Conservation (phyloP, 73 alveolate genomes). For the Effrenium voratum region DNA sequence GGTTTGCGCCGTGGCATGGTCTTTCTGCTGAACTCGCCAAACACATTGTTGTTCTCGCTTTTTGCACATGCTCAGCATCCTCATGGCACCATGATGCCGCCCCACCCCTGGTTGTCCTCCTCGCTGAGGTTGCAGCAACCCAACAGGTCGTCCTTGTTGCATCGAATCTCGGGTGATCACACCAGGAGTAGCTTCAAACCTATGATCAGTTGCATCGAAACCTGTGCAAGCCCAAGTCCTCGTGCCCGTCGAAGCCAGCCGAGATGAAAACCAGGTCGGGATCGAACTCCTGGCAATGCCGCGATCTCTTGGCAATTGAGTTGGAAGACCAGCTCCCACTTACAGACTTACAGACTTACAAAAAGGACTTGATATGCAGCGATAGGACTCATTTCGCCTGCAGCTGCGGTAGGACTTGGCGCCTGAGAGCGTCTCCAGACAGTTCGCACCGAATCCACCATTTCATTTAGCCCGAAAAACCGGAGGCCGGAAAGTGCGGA, state of each 20-base stretch:
- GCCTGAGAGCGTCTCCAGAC: neutral
- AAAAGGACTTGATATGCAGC: neutral
- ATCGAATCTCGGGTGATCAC: neutral
- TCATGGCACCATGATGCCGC: neutral
- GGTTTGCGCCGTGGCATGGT: too few species aligned
- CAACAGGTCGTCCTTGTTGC: constrained; percentile 32
- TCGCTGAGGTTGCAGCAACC: constrained; percentile 65
- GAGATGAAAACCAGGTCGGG: constrained; percentile 99
- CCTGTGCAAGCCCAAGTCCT: constrained; percentile 35
- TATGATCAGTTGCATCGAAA: neutral
- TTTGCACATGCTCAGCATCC: neutral
- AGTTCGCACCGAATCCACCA: too few species aligned
- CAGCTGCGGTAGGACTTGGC: constrained; percentile 5
- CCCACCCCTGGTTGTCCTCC: constrained; percentile 10
- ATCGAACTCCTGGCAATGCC: constrained; percentile 96
- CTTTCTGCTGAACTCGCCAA: too few species aligned
- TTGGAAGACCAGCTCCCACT: neutral
- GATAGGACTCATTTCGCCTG: neutral
- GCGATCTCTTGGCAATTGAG: too few species aligned
- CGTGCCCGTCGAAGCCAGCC: constrained; percentile 99
- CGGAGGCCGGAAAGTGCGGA: neutral
- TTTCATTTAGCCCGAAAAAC: neutral
- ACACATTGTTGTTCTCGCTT: too few species aligned
- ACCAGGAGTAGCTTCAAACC: neutral
- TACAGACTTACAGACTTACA: neutral